Base-by-base conservation (phyloP, 768 basidiomycete species). In the Pleurotus salmoneostramineus region DNA sequence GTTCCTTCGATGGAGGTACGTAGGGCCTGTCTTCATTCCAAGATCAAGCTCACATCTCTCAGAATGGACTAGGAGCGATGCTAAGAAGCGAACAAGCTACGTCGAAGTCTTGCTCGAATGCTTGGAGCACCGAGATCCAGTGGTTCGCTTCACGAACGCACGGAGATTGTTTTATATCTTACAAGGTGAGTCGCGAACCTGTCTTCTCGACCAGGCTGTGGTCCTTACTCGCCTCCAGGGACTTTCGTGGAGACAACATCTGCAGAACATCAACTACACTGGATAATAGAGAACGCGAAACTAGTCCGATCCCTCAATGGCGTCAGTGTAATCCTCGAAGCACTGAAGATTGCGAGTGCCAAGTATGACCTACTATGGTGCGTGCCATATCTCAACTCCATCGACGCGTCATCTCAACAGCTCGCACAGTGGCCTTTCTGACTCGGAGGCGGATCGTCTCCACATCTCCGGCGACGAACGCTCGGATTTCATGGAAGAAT, bases 271-370 rank as follows among this genome's bases (percentile, higher is more conserved):
- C 96, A 99, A 69, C 75, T 98, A 40, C 92, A 95, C 62, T 95
- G 94, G 88, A 91, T 99, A 64, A 89, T 95, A 60, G 89, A 96
- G 71, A 96, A 98, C 68, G 91, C 90, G 68, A 93, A 90, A 69
- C 77, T 91, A 15, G 87, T 98, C 1, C 83, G 94, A 50, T 77
- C 81, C 17, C 88, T 88, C 0, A 93, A 96, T 70, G 95, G 95
- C 15, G 73, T 98, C 33, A 84, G 82, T 64, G 83, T 80, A 58
- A 88, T 98, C 17, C 81, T 96, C 12, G 87, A 91, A 65, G 94
- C 93, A 5, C 81, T 98, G 74, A 94, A 93, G 72, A 89, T 94
- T 59, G 94, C 94, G 3, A 87, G 86, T 56, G 81, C 89, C 40
- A 93, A 91, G 66, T 93, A 96, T 63, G 93, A 95, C 68, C 70